phyloP scores from a whole-genome alignment of 225 moss, liverwort and hornwort species.

The Climacium dendroides region DNA sequence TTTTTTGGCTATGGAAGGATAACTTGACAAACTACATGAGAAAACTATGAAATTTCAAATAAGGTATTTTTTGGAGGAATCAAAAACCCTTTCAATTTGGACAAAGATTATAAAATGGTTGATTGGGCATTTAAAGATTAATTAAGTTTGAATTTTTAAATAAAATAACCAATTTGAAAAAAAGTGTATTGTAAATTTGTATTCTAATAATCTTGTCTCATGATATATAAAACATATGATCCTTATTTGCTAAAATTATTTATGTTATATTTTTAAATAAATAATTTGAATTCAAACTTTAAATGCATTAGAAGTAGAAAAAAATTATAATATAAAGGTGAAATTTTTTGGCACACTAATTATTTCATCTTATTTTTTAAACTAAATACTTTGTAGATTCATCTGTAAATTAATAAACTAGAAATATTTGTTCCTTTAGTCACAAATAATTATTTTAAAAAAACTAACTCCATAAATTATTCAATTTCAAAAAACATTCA shows the following conservation, averaged over 20 bases:
- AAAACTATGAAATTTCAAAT: neutral
- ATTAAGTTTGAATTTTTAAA: neutral
- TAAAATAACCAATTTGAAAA: neutral
- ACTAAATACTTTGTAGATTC: neutral
- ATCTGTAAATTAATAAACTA: no score
- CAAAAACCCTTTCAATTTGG: rapidly evolving
- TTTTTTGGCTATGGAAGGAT: rapidly evolving
- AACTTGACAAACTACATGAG: rapidly evolving
- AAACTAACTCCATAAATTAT: neutral
- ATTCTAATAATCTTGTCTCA: neutral
- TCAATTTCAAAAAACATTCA: neutral
- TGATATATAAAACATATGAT: no score
- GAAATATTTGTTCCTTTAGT: neutral
- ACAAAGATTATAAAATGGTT: neutral
- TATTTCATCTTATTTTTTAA: neutral
- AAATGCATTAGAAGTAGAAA: no score
- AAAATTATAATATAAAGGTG: no score
- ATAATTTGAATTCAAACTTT: no score
- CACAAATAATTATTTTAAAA: neutral
- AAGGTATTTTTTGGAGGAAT: rapidly evolving
- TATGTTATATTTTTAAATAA: neutral
- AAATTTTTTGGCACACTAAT: rapidly evolving
- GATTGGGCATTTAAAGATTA: rapidly evolving
- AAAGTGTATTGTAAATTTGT: neutral
- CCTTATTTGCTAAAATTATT: rapidly evolving